These are phyloP conservation scores for Myochromella boudieri DNA, from an alignment of 768 basidiomycete species.

Conservation along the genomic window DNA sequence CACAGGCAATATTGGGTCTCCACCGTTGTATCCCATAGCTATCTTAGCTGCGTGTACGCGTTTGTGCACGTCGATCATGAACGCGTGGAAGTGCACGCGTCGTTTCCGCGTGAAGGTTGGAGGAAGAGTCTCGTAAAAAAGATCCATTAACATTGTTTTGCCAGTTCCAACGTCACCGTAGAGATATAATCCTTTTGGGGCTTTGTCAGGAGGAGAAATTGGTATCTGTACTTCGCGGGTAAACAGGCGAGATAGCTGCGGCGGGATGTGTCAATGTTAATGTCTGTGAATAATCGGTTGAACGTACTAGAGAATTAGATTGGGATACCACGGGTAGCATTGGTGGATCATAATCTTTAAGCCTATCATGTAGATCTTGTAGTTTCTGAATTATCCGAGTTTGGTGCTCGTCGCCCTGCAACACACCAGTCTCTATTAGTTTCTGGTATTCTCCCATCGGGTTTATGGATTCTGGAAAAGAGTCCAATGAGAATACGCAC, in stretches of 20 bases:
- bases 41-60: slow-evolving; percentile 82
- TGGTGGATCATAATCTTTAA: slow-evolving; percentile 72
- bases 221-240: slow-evolving; percentile 35
- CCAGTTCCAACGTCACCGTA: slow-evolving; percentile 97
- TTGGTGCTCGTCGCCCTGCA: slow-evolving; percentile 83
- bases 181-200: slow-evolving; percentile 89
- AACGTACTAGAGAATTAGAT: slow-evolving; percentile 39
- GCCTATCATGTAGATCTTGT: slow-evolving; percentile 73
- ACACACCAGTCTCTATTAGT: slow-evolving; percentile 42
- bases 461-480: slow-evolving; percentile 30
- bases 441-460: slow-evolving; percentile 46
- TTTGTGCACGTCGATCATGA: slow-evolving; percentile 99
- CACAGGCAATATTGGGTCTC: slow-evolving; percentile 86
- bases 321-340: slow-evolving; percentile 44
- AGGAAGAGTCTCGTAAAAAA: slow-evolving; percentile 87
- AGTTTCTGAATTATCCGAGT: slow-evolving; percentile 80
- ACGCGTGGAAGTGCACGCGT: slow-evolving; percentile 96
- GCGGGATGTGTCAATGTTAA: slow-evolving; percentile 15
- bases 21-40: slow-evolving; percentile 62
- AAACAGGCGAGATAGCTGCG: slow-evolving; percentile 50
- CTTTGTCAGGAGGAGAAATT: slow-evolving; percentile 44
- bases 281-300: slow-evolving; percentile 22
- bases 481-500: not conserved
- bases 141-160: slow-evolving; percentile 99
- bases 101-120: slow-evolving; percentile 66